Conservation (phyloP, 352 stramenopile species). For the Halophytophthora polymorphica region DNA sequence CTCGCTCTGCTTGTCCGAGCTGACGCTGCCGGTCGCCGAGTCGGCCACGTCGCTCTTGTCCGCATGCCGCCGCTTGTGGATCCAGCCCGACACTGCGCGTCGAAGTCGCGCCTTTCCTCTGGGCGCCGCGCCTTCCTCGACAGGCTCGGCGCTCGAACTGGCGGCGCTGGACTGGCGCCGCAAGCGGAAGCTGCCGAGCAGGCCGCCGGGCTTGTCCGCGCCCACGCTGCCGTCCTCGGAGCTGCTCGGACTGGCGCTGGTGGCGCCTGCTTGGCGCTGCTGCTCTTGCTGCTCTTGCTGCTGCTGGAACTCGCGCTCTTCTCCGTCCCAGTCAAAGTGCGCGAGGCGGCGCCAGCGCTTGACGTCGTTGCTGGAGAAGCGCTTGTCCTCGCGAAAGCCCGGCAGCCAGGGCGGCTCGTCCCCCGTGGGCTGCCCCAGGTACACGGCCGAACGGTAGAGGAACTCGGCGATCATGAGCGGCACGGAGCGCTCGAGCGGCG, state of each 20-base stretch:
- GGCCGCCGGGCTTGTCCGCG: constrained; percentile 21
- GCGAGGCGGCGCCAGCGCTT: constrained; percentile 71
- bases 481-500: constrained; percentile 55
- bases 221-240: no score
- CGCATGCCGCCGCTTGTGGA: constrained; percentile 24
- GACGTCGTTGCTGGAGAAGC: constrained; percentile 73
- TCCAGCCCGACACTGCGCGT: constrained; percentile 17
- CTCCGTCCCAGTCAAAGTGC: constrained; percentile 60
- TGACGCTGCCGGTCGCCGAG: constrained; percentile 8
- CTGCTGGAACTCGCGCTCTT: constrained; percentile 42
- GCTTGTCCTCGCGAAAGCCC: constrained; percentile 62
- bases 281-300: constrained; percentile 7
- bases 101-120: constrained; percentile 20
- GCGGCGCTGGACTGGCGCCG: constrained; percentile 16
- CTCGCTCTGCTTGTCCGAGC: constrained; percentile 9
- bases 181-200: constrained; percentile 23
- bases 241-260: constrained; percentile 19
- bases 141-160: no score
- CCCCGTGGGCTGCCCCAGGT: constrained; percentile 46
- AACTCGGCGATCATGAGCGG: constrained; percentile 81
- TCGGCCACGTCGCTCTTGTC: constrained; percentile 7
- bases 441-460: constrained; percentile 66
- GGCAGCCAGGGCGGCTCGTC: constrained; percentile 58
- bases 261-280: constrained; percentile 5
- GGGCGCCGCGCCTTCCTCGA: constrained; percentile 6